Evolutionary conservation across 495 filamentous ascomycete genomes (phyloP), one percentile per base, ranked within the genome.

Genomic region (Penicillium alfredii): DNA sequence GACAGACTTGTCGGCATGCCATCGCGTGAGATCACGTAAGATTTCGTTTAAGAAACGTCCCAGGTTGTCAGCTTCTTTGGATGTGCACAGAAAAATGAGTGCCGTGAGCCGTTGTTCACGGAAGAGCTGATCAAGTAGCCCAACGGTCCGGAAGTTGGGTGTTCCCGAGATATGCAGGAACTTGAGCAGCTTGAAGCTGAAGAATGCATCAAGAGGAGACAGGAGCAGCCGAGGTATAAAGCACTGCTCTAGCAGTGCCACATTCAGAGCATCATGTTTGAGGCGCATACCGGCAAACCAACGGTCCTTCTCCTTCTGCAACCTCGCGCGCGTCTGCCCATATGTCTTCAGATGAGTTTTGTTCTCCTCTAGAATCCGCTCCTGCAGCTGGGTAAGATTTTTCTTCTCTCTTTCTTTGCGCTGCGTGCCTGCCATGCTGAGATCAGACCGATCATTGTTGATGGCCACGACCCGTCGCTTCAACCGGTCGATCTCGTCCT

Each of bases 61-160:
- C 12, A 97, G 65, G 51, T 93, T 84, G 56, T 94, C 86, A 1
- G 88, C 86, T 60, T 99, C 93, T 23, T 84, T 80, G 10, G 88
- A 78, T 0, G 87, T 92, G 61, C 86, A 93, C 8, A 82, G 70
- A 54, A 90, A 94, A 42, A 99, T 85, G 30, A 94, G 71, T 12
- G 82, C 73, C 0, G 81, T 78, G 8, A 97, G 65, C 30, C 82
- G 68, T 35, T 88, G 84, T 42, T 88, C 76, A 36, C 77, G 78
- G 64, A 99, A 89, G 8, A 99, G 68, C 15, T 79, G 80, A 40
- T 90, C 85, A 47, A 94, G 80, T 8, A 97, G 61, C 22, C 81
- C 81, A 52, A 89, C 78, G 5, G 88, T 89, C 40, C 84, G 78
- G 66, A 99, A 95, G 39, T 88, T 87, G 1, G 85, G 79, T 1